phyloP scores from a whole-genome alignment of 768 basidiomycete genomes.

The Mycena galericulata region DNA sequence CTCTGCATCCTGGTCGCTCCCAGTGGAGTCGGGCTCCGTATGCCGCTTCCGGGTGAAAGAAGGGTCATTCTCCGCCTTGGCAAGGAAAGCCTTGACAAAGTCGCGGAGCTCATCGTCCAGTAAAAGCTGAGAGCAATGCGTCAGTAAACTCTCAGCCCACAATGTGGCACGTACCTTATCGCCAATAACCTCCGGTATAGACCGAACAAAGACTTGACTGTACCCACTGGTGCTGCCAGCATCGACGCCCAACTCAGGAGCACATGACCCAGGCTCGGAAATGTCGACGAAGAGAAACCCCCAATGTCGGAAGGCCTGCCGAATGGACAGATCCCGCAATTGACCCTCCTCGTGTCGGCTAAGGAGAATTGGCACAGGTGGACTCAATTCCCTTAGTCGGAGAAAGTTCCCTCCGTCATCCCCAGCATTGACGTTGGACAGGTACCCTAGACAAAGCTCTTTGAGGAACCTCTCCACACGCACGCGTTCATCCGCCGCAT shows the following conservation, averaged over 20 bases:
- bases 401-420: constrained; percentile 32
- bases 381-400: constrained; percentile 54
- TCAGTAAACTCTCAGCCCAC: constrained; percentile 26
- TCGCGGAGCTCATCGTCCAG: constrained; percentile 79
- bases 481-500: constrained; percentile 97
- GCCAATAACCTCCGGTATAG: constrained; percentile 77
- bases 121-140: constrained; percentile 59
- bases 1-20: constrained; percentile 42
- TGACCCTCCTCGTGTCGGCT: constrained; percentile 71
- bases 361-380: constrained; percentile 72
- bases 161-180: constrained; percentile 64
- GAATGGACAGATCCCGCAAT: constrained; percentile 56
- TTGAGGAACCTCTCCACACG: constrained; percentile 88
- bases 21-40: constrained; percentile 31
- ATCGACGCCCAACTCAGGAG: constrained; percentile 38
- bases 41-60: constrained; percentile 41
- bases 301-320: constrained; percentile 71
- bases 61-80: constrained; percentile 65
- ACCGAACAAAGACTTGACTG: constrained; percentile 71
- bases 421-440: constrained; percentile 52
- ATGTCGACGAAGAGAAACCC: constrained; percentile 68
- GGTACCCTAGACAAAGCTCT: constrained; percentile 79
- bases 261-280: constrained; percentile 36
- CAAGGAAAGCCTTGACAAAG: constrained; percentile 79
- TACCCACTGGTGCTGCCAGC: constrained; percentile 57